Percentiles rank a stretch among this genome's conserved stretches.
Conservation (phyloP, 2,329 filamentous ascomycete species). For the Hypoxylon sp. region DNA sequence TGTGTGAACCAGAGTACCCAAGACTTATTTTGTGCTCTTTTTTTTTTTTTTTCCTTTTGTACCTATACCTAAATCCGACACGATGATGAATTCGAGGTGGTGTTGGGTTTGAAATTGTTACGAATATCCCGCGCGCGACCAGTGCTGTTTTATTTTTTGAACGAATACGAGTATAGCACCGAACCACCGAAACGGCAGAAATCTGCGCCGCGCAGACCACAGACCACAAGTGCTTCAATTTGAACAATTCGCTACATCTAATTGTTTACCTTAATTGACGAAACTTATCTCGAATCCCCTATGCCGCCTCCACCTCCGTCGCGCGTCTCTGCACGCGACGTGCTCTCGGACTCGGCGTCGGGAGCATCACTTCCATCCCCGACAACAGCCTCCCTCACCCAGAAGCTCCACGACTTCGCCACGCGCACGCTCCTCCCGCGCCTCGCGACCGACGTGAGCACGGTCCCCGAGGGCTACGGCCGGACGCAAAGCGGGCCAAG, state of each 20-base stretch:
- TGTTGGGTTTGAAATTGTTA: not conserved
- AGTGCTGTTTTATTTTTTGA: conserved; percentile 4
- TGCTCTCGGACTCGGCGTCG: conserved; percentile 21
- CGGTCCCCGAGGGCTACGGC: conserved; percentile 52
- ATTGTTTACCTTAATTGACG: conserved; percentile 1
- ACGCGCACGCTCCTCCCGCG: conserved; percentile 30
- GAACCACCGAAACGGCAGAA: conserved; percentile 3
- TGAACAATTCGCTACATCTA: not conserved
- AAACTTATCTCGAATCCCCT: not conserved
- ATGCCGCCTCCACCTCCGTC: conserved; percentile 36
- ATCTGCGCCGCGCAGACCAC: not conserved
- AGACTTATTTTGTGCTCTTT: too few relatives aligned
- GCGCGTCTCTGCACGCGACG: conserved; percentile 30
- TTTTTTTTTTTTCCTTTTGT: too few relatives aligned
- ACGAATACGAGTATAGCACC: conserved; percentile 9
- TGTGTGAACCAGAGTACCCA: too few relatives aligned
- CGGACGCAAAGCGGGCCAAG: conserved; percentile 53
- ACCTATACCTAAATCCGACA: too few relatives aligned
- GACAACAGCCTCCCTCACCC: conserved; percentile 11
- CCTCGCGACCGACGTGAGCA: conserved; percentile 44
- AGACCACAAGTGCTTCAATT: too few relatives aligned
- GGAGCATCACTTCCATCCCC: conserved; percentile 20
- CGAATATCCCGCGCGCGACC: conserved; percentile 19
- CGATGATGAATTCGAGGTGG: too few relatives aligned
- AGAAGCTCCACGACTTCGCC: conserved; percentile 22